Evolutionary conservation across 2,329 filamentous ascomycete genomes (phyloP).

Genomic region (Grosmannia penicillata): DNA sequence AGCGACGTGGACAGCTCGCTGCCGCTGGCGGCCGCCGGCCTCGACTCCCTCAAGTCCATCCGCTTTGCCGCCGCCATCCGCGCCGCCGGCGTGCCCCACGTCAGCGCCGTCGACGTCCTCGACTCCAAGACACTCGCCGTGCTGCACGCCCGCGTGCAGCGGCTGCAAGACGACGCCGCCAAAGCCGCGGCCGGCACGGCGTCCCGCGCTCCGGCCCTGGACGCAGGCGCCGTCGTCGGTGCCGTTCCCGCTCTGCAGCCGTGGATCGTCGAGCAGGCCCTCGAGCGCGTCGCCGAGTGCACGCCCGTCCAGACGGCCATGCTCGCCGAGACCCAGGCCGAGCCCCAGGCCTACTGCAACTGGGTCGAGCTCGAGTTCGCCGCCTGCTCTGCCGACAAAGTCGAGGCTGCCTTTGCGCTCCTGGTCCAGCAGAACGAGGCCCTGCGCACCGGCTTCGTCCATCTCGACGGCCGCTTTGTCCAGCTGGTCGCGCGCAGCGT

Average conservation of each 20-base stretch:
- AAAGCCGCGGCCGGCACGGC: background rate
- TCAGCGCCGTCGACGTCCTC: conserved; percentile 48
- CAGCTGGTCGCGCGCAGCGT: conserved; percentile 50
- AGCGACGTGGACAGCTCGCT: conserved; percentile 14
- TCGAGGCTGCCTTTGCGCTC: conserved; percentile 33
- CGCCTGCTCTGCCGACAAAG: conserved; percentile 17
- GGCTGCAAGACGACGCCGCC: background rate
- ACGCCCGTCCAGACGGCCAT: conserved; percentile 66
- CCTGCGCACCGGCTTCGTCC: conserved; percentile 58
- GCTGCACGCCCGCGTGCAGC: conserved; percentile 10
- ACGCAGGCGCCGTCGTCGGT: background rate
- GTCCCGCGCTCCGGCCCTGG: background rate
- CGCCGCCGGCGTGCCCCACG: conserved; percentile 29
- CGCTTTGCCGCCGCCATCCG: conserved; percentile 49
- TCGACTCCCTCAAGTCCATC: conserved; percentile 28
- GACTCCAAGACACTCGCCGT: conserved; percentile 28
- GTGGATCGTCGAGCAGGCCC: background rate
- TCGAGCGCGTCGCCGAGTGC: conserved; percentile 29
- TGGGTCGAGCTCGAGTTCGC: conserved; percentile 52
- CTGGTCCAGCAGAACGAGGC: conserved; percentile 46
- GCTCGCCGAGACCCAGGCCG: conserved; percentile 55
- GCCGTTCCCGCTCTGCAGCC: conserved; percentile 8
- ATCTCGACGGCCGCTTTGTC: conserved; percentile 35
- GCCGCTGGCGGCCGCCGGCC: conserved; percentile 17
- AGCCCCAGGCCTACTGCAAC: conserved; percentile 58